phyloP scores from a whole-genome alignment of 352 stramenopile genomes.

The Nothophytophthora sp. region DNA sequence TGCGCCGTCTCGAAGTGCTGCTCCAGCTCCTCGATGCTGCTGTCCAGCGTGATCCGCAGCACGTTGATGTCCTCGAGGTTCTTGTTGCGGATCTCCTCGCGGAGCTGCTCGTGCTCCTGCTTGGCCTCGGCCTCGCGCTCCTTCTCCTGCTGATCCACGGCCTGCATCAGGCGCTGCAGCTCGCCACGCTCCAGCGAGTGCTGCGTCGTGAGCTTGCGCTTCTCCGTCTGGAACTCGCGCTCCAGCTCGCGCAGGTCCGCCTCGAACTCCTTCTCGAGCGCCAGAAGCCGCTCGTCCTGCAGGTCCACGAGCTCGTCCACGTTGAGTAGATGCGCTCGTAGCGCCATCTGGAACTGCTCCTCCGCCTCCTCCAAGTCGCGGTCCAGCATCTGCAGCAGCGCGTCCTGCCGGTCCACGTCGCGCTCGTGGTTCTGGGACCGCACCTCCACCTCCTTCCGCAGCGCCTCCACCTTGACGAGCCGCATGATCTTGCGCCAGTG shows the following conservation, averaged over 20 bases:
- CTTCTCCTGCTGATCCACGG: constrained; percentile 85
- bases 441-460: constrained; percentile 94
- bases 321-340: constrained; percentile 90
- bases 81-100: constrained; percentile 94
- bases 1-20: constrained; percentile 94
- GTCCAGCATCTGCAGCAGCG: constrained; percentile 95
- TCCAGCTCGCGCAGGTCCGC: constrained; percentile 82
- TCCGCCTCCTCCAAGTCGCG: constrained; percentile 93
- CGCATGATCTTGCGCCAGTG: constrained; percentile 97
- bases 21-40: constrained; percentile 94
- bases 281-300: constrained; percentile 86
- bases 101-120: constrained; percentile 87
- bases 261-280: constrained; percentile 92
- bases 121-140: constrained; percentile 73
- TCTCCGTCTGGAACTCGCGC: constrained; percentile 86
- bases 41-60: constrained; percentile 92
- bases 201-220: constrained; percentile 75
- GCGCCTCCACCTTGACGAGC: constrained; percentile 91
- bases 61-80: constrained; percentile 96
- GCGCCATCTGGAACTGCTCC: constrained; percentile 93
- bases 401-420: constrained; percentile 95
- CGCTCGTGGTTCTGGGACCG: constrained; percentile 93
- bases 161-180: constrained; percentile 84
- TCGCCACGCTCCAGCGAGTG: constrained; percentile 75
- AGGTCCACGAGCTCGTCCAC: constrained; percentile 93